phyloP scores from a whole-genome alignment of 441 rosid species.

The Gossypium aridum region DNA sequence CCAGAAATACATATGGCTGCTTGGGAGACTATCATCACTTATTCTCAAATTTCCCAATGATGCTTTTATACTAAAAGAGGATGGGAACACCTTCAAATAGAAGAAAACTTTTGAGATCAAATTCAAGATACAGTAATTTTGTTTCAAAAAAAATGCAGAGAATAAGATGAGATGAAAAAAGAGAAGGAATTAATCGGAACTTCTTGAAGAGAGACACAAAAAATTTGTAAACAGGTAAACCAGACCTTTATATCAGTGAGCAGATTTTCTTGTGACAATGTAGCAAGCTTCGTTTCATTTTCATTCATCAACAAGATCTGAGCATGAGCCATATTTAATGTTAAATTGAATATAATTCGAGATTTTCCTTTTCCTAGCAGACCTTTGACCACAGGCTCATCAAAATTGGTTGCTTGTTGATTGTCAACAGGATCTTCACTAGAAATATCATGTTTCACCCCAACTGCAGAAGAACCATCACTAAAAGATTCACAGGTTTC shows the following conservation, averaged over 20 bases:
- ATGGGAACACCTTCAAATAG: constrained; percentile 76
- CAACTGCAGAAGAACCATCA: constrained; percentile 50
- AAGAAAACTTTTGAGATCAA: too few relatives aligned
- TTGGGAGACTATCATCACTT: constrained; percentile 94
- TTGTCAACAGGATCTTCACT: constrained; percentile 38
- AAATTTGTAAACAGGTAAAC: too few relatives aligned
- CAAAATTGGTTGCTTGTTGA: too few relatives aligned
- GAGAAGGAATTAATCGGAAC: constrained; percentile 4
- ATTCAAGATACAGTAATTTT: too few relatives aligned
- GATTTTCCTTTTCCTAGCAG: constrained; percentile 96
- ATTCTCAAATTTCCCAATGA: constrained; percentile 89
- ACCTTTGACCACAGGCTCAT: constrained; percentile 77
- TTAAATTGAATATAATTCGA: constrained; percentile 70
- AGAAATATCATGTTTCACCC: constrained; percentile 32
- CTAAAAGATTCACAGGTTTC: constrained; percentile 50
- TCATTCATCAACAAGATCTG: constrained; percentile 93
- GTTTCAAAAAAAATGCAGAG: background rate
- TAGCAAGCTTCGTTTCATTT: constrained; percentile 80
- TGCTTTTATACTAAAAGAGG: constrained; percentile 89
- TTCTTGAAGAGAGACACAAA: too few relatives aligned
- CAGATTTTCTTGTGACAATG: constrained; percentile 87
- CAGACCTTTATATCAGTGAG: constrained; percentile 86
- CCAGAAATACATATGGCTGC: constrained; percentile 84
- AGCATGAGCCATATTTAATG: constrained; percentile 87
- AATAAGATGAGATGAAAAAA: constrained; percentile 11